Evolutionary conservation across 2,329 filamentous ascomycete species (phyloP).

Genomic region (Xylariaceae sp.): DNA sequence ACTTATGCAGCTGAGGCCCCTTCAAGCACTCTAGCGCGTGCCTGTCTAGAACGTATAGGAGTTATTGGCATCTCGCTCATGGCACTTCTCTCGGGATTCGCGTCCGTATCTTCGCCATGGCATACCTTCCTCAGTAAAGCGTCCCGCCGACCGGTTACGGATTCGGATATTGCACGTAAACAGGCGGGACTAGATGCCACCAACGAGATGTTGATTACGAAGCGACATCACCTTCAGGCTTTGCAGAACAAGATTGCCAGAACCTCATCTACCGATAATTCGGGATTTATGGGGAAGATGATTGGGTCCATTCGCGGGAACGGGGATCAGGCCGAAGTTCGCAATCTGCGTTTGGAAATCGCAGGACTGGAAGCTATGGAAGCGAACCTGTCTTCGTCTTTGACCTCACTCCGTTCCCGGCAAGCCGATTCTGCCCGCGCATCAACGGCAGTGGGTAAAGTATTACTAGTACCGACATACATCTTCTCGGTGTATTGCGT

Average conservation of each 20-base stretch:
- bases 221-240: slow-evolving; percentile 66
- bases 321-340: slow-evolving; percentile 55
- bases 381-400: slow-evolving; percentile 60
- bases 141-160: slow-evolving; percentile 57
- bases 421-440: slow-evolving; percentile 62
- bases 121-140: slow-evolving; percentile 69
- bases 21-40: slow-evolving; percentile 40
- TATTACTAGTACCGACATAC: slow-evolving; percentile 60
- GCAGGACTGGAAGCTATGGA: slow-evolving; percentile 78
- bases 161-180: slow-evolving; percentile 71
- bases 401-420: slow-evolving; percentile 59
- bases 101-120: slow-evolving; percentile 84
- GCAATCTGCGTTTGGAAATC: slow-evolving; percentile 67
- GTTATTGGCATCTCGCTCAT: slow-evolving; percentile 83
- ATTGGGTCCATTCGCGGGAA: slow-evolving; percentile 67
- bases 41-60: slow-evolving; percentile 66
- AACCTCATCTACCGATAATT: slow-evolving; percentile 36
- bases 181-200: slow-evolving; percentile 75
- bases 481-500: slow-evolving; percentile 78
- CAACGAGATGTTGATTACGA: slow-evolving; percentile 72
- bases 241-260: slow-evolving; percentile 59
- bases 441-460: slow-evolving; percentile 60
- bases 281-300: slow-evolving; percentile 68
- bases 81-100: slow-evolving; percentile 84
- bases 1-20: slow-evolving; percentile 35